Conservation (phyloP, 2,329 filamentous ascomycete species). For the Penicillium verrucosum region DNA sequence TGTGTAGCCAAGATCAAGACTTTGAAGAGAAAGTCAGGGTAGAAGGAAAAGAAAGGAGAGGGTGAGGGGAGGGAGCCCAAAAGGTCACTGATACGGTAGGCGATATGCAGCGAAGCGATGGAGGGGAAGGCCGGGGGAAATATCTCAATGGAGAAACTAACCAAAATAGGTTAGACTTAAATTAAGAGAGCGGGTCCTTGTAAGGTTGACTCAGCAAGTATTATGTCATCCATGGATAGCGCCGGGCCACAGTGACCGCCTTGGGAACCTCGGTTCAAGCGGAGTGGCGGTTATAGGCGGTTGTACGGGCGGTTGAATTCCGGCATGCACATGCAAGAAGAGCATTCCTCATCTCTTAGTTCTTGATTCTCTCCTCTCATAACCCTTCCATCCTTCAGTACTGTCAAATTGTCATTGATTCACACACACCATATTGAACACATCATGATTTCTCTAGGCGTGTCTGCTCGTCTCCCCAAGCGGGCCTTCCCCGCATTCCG, state of each 20-base stretch:
- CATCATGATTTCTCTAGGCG: constrained; percentile 25
- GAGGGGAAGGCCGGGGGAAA: constrained; percentile 21
- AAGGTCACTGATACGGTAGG: neutral
- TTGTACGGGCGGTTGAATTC: constrained; percentile 21
- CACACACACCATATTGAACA: neutral
- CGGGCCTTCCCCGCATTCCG: constrained; percentile 43
- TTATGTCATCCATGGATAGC: constrained; percentile 13
- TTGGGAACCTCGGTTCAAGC: constrained; percentile 27
- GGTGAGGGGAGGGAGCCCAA: neutral
- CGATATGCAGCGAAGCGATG: constrained; percentile 7
- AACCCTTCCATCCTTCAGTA: neutral
- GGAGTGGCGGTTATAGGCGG: constrained; percentile 24
- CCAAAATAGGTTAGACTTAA: neutral
- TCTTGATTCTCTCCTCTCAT: neutral
- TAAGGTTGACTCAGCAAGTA: constrained; percentile 5
- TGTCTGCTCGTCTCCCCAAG: constrained; percentile 29
- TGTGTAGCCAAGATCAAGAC: neutral
- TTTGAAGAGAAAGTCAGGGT: neutral
- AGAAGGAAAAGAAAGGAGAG: neutral
- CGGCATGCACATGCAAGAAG: constrained; percentile 11
- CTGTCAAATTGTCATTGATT: neutral
- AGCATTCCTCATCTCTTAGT: constrained; percentile 2
- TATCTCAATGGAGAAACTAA: constrained; percentile 18
- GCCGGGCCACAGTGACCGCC: neutral
- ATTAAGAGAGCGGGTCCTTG: no score